phyloP scores from a whole-genome alignment of 352 stramenopile species.

The Globisporangium solare region DNA sequence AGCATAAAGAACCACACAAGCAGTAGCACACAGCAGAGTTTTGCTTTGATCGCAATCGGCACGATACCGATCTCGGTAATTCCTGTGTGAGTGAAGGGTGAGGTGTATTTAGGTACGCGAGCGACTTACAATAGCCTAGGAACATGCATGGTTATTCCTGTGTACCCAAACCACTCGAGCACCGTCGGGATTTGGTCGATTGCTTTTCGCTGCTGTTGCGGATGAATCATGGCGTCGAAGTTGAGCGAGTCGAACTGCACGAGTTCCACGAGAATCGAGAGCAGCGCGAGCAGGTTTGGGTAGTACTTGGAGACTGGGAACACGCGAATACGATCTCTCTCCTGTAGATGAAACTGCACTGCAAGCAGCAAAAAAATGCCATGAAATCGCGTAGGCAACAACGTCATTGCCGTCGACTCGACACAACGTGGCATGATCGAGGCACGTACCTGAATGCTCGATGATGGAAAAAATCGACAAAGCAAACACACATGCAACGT shows the following conservation, averaged over 20 bases:
- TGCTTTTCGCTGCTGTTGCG: constrained; percentile 21
- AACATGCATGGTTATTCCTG: constrained; percentile 36
- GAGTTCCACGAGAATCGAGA: constrained; percentile 38
- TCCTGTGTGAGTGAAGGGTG: no score
- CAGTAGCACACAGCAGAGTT: constrained; percentile 22
- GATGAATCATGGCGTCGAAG: constrained; percentile 41
- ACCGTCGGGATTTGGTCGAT: constrained; percentile 37
- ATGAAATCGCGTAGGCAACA: neutral
- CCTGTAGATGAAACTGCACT: constrained; percentile 55
- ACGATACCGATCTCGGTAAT: constrained; percentile 31
- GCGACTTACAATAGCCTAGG: no score
- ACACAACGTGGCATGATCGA: neutral
- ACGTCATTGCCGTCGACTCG: no score
- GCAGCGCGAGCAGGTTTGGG: constrained; percentile 37
- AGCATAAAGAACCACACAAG: constrained; percentile 40
- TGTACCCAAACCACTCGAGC: constrained; percentile 31
- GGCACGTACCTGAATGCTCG: constrained; percentile 26
- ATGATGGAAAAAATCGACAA: constrained; percentile 33
- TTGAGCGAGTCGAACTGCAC: constrained; percentile 59
- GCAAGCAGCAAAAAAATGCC: constrained; percentile 3
- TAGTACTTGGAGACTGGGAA: constrained; percentile 42
- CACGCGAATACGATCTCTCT: constrained; percentile 44
- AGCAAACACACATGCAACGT: constrained; percentile 28
- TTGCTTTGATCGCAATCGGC: constrained; percentile 32
- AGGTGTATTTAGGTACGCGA: no score